Percentiles rank a stretch among this genome's conserved stretches.
Conservation (phyloP, 345 rosid genomes). For the Rubroshorea leprosula region DNA sequence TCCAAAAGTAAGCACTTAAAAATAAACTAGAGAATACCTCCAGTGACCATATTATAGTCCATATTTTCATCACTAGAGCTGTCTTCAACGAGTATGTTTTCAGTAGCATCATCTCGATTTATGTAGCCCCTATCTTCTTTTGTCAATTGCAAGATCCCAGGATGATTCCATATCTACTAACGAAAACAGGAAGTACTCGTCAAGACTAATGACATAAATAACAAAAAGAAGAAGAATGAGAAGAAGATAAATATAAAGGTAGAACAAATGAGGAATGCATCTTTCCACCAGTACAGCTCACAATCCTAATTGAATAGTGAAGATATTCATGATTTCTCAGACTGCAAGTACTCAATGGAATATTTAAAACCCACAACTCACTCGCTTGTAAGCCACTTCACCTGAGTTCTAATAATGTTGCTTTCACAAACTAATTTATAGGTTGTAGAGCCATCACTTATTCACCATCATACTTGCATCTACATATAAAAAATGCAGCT, state of each 20-base stretch:
- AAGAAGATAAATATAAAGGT: neutral
- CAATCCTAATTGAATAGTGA: no score
- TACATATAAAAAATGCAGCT: slow-evolving; percentile 3
- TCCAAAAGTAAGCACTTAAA: neutral
- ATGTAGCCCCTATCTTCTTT: slow-evolving; percentile 61
- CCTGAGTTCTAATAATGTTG: neutral
- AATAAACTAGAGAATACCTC: slow-evolving; percentile 45
- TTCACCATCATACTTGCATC: slow-evolving; percentile 3
- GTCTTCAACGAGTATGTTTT: slow-evolving; percentile 70
- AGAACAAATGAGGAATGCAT: no score
- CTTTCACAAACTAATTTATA: neutral
- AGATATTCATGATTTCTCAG: neutral
- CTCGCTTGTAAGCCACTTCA: neutral
- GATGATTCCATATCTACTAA: slow-evolving; percentile 96
- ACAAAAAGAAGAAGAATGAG: neutral
- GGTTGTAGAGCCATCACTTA: neutral
- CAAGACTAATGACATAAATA: slow-evolving; percentile 2
- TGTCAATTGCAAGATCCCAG: slow-evolving; percentile 89
- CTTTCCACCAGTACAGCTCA: neutral
- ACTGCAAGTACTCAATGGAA: neutral
- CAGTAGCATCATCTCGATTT: slow-evolving; percentile 64
- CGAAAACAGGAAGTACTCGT: slow-evolving; percentile 15
- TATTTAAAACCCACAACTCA: no score
- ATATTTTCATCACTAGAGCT: slow-evolving; percentile 94
- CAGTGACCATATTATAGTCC: slow-evolving; percentile 57